Evolutionary conservation across 352 stramenopile species (phyloP).

Genomic region (Globisporangium alternatum): DNA sequence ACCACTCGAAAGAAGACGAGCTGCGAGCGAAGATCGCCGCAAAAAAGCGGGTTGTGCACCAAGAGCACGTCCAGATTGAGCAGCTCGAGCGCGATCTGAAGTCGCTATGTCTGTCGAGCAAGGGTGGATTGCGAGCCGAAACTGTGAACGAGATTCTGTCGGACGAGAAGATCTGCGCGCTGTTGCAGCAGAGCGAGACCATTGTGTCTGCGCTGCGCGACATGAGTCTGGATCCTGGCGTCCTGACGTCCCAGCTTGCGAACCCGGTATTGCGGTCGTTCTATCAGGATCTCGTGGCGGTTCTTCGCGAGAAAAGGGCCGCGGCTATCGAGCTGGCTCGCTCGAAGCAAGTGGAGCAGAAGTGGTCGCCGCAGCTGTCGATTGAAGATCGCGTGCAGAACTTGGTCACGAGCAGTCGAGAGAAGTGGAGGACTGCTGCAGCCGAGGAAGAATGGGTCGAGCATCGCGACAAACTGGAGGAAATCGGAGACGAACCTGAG

Average conservation of each 20-base stretch:
- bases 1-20: constrained; percentile 38
- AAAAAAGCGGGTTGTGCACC: constrained; percentile 25
- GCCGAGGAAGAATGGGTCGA: constrained; percentile 27
- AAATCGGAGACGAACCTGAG: constrained; percentile 66
- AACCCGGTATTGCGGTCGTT: constrained; percentile 46
- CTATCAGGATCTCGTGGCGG: constrained; percentile 47
- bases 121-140: constrained; percentile 30
- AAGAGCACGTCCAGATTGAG: constrained; percentile 22
- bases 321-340: constrained; percentile 1
- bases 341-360: not conserved
- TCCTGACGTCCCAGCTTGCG: constrained; percentile 42
- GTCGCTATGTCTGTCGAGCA: constrained; percentile 29
- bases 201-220: constrained; percentile 57
- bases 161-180: constrained; percentile 35
- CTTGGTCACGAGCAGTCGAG: constrained; percentile 17
- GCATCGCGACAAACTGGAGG: constrained; percentile 38
- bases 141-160: constrained; percentile 51
- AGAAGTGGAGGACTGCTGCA: constrained; percentile 18
- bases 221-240: constrained; percentile 60
- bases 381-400: constrained; percentile 41
- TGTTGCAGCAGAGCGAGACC: constrained; percentile 38
- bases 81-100: constrained; percentile 44
- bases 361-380: constrained; percentile 5
- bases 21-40: constrained; percentile 32
- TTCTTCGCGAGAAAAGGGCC: constrained; percentile 24